Evolutionary conservation across 2,329 filamentous ascomycete genomes (phyloP).

Genomic region (Huntiella savannae): DNA sequence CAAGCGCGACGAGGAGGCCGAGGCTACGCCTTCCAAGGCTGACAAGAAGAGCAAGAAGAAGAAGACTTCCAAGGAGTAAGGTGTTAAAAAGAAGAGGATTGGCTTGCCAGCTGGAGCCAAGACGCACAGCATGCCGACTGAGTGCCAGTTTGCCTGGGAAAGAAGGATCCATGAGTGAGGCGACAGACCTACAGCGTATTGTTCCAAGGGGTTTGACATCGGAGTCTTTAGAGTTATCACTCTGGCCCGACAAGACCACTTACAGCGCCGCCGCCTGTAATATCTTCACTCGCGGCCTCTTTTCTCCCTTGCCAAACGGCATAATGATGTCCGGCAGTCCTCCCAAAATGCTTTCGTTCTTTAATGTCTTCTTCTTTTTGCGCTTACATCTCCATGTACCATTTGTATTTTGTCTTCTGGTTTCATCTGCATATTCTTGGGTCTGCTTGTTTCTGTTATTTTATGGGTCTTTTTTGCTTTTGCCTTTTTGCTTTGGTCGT

Average conservation of each 20-base stretch:
- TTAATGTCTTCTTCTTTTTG: slow-evolving; percentile 5
- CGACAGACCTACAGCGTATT: too few species aligned
- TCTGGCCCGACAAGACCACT: not conserved
- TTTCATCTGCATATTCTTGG: slow-evolving; percentile 11
- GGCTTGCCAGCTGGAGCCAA: slow-evolving; percentile 1
- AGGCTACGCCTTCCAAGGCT: slow-evolving; percentile 30
- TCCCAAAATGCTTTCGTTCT: slow-evolving; percentile 7
- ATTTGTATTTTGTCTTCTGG: slow-evolving; percentile 8
- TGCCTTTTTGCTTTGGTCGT: slow-evolving; percentile 2
- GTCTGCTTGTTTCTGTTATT: slow-evolving; percentile 8
- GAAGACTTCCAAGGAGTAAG: slow-evolving; percentile 17
- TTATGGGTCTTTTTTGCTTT: slow-evolving; percentile 8
- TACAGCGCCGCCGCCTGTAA: too few species aligned
- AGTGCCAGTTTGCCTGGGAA: not conserved
- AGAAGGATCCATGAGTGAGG: too few species aligned
- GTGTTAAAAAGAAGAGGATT: not conserved
- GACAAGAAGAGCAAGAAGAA: slow-evolving; percentile 36
- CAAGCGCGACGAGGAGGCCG: slow-evolving; percentile 50
- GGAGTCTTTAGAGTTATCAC: not conserved
- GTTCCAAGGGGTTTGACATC: too few species aligned
- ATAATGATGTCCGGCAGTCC: slow-evolving; percentile 4
- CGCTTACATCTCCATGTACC: slow-evolving; percentile 8
- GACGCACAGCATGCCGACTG: slow-evolving; percentile 3
- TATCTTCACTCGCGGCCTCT: not conserved
- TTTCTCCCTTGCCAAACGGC: not conserved